These are phyloP conservation scores for Diutina scorzettiae DNA, from an alignment of 1,139 yeast genomes.

Conservation along the genomic window DNA sequence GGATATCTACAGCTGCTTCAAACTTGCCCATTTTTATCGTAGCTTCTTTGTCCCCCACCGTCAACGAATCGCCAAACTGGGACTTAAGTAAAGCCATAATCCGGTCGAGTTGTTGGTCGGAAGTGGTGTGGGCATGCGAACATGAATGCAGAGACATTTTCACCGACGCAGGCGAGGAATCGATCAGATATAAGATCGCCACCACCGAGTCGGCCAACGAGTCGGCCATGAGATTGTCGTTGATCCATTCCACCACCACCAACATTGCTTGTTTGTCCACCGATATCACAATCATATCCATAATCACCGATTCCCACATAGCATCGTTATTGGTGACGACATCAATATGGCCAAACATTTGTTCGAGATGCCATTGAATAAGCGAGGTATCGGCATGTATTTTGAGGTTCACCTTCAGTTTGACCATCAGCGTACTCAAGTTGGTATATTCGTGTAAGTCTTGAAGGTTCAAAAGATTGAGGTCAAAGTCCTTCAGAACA, in stretches of 20 bases:
- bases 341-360: slow-evolving; percentile 85
- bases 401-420: slow-evolving; percentile 66
- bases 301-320: slow-evolving; percentile 38
- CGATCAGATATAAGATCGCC: slow-evolving; percentile 83
- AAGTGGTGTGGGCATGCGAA: slow-evolving; percentile 21
- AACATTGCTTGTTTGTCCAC: slow-evolving; percentile 29
- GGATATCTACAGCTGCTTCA: slow-evolving; percentile 58
- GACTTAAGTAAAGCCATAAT: slow-evolving; percentile 57
- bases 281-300: slow-evolving; percentile 30
- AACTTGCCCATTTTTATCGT: slow-evolving; percentile 57
- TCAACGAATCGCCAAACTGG: slow-evolving; percentile 78
- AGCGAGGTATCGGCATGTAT: slow-evolving; percentile 76
- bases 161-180: slow-evolving; percentile 90
- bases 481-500: slow-evolving; percentile 83
- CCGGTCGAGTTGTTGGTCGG: slow-evolving; percentile 31
- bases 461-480: slow-evolving; percentile 67
- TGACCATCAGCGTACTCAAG: slow-evolving; percentile 72
- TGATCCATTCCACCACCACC: slow-evolving; percentile 79
- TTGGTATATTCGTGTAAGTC: slow-evolving; percentile 88
- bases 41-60: slow-evolving; percentile 30
- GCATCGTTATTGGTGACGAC: slow-evolving; percentile 50
- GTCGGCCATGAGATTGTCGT: slow-evolving; percentile 73
- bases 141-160: slow-evolving; percentile 61
- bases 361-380: slow-evolving; percentile 80
- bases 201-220: slow-evolving; percentile 90